Evolutionary conservation across 164 flowering plant genomes (phyloP).

Genomic region (Brasenia schreberi): DNA sequence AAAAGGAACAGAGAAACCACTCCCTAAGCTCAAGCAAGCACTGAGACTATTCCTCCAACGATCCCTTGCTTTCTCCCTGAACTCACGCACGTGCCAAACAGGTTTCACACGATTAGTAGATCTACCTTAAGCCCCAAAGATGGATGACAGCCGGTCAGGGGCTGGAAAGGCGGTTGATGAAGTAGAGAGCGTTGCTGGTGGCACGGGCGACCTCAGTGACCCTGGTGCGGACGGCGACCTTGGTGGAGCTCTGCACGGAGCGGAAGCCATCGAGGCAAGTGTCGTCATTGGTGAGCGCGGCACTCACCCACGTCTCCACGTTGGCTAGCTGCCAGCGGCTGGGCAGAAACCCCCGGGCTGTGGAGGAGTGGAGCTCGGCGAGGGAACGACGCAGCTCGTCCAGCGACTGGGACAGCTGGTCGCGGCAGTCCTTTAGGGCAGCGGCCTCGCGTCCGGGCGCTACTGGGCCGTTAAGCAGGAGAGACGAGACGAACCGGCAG

Average conservation of each 20-base stretch:
- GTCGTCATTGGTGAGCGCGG: conserved; percentile 63
- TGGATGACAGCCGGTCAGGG: too few relatives aligned
- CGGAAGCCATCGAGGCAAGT: conserved; percentile 67
- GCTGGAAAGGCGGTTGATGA: conserved; percentile 48
- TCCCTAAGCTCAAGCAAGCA: too few relatives aligned
- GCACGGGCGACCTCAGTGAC: conserved; percentile 38
- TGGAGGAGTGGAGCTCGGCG: conserved; percentile 19
- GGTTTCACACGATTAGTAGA: too few relatives aligned
- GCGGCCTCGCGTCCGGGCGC: conserved; percentile 15
- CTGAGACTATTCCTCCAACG: too few relatives aligned
- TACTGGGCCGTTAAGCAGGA: background rate
- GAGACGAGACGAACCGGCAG: conserved; percentile 19
- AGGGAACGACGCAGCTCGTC: conserved; percentile 39
- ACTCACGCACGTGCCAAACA: too few relatives aligned
- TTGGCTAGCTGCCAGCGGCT: conserved; percentile 47
- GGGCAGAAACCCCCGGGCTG: conserved; percentile 17
- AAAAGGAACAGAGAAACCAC: too few relatives aligned
- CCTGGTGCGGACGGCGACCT: conserved; percentile 31
- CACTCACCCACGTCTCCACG: conserved; percentile 73
- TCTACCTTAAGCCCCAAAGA: too few relatives aligned
- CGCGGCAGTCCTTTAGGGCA: conserved; percentile 51
- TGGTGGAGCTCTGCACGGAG: conserved; percentile 23
- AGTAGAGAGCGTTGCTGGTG: conserved; percentile 69
- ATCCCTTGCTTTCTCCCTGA: too few relatives aligned
- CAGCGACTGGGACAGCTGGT: conserved; percentile 45